Conservation (phyloP, 2,329 filamentous ascomycete species). For the Beauveria scarabaeidicola region DNA sequence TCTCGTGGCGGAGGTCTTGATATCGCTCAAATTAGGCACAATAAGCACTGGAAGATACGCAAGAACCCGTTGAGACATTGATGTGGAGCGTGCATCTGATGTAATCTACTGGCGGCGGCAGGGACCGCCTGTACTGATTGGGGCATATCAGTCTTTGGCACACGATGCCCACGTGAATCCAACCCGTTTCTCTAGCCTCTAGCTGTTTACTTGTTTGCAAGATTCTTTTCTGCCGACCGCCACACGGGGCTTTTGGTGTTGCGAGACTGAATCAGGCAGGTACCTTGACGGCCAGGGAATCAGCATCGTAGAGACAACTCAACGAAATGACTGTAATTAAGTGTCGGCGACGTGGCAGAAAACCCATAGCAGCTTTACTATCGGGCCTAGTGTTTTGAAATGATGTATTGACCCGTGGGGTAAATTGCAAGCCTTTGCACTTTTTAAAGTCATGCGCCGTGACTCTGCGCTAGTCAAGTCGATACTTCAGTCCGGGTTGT, state of each 20-base stretch:
- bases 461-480: too few species aligned
- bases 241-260: background rate
- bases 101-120: background rate
- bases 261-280: background rate
- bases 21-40: background rate
- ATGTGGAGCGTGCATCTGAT: background rate
- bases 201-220: background rate
- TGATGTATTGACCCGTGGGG: background rate
- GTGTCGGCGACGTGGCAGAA: background rate
- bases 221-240: background rate
- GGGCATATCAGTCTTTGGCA: background rate
- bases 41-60: background rate
- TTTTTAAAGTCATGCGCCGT: too few species aligned
- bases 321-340: too few species aligned
- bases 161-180: background rate
- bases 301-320: background rate
- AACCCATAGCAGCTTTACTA: background rate
- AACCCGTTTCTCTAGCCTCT: background rate
- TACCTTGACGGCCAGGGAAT: background rate
- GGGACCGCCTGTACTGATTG: background rate
- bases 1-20: background rate
- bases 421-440: too few species aligned
- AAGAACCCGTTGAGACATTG: background rate
- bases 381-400: background rate
- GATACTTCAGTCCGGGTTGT: too few species aligned